These are phyloP conservation scores for Odontarrhena argentea DNA, from an alignment of 345 rosid species.

Conservation along the genomic window DNA sequence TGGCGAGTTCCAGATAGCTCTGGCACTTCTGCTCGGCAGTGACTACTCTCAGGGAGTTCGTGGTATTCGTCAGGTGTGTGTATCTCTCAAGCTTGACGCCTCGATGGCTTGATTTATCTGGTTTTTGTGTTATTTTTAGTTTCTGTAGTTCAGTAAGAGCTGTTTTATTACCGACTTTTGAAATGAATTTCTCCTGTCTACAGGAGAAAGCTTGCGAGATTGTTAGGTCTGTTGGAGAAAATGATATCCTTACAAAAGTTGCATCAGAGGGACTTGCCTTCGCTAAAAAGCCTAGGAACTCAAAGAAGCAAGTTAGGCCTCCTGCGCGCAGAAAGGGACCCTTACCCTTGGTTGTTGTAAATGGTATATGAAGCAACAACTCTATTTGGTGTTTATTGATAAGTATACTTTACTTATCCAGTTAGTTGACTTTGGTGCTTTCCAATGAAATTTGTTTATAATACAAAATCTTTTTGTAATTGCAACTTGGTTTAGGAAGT, in stretches of 20 bases:
- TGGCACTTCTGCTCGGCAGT: conserved; percentile 88
- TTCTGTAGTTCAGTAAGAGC: conserved; percentile 2
- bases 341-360: conserved; percentile 39
- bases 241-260: conserved; percentile 58
- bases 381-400: conserved; percentile 14
- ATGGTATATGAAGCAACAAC: conserved; percentile 48
- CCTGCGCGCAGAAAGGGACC: conserved; percentile 40
- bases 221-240: conserved; percentile 71
- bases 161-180: conserved; percentile 9
- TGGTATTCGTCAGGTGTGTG: conserved; percentile 79
- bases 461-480: conserved; percentile 11
- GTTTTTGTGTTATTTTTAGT: background rate
- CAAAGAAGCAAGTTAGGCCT: conserved; percentile 50
- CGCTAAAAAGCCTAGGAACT: conserved; percentile 49
- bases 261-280: conserved; percentile 60
- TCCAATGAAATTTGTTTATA: background rate
- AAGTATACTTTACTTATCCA: conserved; percentile 23
- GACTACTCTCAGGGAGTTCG: conserved; percentile 85
- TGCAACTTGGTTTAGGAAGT: conserved; percentile 38
- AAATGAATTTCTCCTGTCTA: conserved; percentile 23
- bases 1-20: conserved; percentile 56
- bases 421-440: conserved; percentile 21
- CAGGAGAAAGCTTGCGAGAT: conserved; percentile 86
- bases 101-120: background rate
- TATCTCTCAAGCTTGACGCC: conserved; percentile 28